These are phyloP conservation scores for Lichtheimia corymbifera DNA, from an alignment of 371 early-diverging fungal species.

Conservation along the genomic window DNA sequence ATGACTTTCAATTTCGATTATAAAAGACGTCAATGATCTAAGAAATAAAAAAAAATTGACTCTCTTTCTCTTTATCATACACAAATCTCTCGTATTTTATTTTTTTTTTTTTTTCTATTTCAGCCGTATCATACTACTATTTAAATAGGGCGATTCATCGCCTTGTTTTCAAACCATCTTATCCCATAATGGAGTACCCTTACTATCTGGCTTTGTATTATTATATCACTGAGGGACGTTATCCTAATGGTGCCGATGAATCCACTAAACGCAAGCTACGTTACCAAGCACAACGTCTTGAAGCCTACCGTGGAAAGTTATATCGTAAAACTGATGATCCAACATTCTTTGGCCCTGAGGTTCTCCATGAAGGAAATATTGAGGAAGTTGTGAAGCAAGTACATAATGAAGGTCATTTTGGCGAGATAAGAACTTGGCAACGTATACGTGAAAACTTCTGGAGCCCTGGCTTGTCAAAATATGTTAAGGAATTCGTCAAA, in stretches of 20 bases:
- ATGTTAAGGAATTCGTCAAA: constrained; percentile 3
- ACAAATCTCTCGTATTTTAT: too few relatives aligned
- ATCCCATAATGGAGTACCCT: neutral
- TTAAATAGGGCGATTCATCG: too few relatives aligned
- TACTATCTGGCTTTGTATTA: neutral
- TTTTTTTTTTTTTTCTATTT: too few relatives aligned
- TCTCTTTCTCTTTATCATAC: neutral
- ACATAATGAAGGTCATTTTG: constrained; percentile 23
- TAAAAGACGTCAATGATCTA: neutral
- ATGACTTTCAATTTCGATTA: neutral
- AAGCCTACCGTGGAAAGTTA: too few relatives aligned
- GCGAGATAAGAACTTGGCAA: constrained; percentile 19
- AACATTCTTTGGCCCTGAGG: neutral
- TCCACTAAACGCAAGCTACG: neutral
- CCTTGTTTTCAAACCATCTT: neutral
- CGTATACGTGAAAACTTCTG: constrained; percentile 10
- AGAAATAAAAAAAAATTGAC: neutral
- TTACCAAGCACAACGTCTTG: neutral
- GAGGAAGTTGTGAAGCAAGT: constrained; percentile 1
- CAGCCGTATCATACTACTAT: too few relatives aligned
- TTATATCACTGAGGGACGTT: neutral
- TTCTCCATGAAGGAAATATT: constrained; percentile 17
- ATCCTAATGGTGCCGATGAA: neutral
- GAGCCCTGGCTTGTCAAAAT: neutral
- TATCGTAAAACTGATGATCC: too few relatives aligned